Base-by-base conservation (phyloP, 73 alveolate species). In the Tetrahymena borealis region DNA sequence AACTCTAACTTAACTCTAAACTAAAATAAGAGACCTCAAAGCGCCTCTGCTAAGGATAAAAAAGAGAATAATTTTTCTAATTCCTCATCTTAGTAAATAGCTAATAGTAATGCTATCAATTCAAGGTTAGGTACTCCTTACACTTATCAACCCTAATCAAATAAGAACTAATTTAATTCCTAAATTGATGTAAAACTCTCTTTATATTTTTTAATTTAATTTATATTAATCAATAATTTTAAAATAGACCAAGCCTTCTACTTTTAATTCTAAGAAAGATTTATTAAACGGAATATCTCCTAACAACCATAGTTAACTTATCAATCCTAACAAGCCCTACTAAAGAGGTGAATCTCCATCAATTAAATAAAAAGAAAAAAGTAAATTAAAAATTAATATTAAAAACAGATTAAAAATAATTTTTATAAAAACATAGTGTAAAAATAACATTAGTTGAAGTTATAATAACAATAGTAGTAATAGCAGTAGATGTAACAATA, bases 331-430 rank as follows among this genome's bases (percentile, higher is more conserved):
- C 10, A 60, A 60, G 16, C 85, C 85, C 35, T 60, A 60, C 15
- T 60, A 60, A 60, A 60, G 85, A 60, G 85, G 85, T n/a, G 85
- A 60, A 60, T 60, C 85, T 60, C 85, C 85, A 24, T 60, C 85
- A 18, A 60, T 60, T 60, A 60, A 60, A 60, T 60, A 60, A 60
- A 60, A 60, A 60, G 85, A 60, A 60, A 60, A 60, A 60, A 60
- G 85, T 60, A 60, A 15, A 4, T 3, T 60, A 39, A 39, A 39
- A 5, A 3, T 60, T 42, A 3, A 18, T 60, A 7, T 24, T n/a
- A 60, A 60, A 60, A 60, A 15, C n/a, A 0, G 9, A 9, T 10
- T 60, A n/a, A 60, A 10, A 60, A 15, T 60, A 7, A 43, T 2
- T 60, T 60, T 60, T n/a, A 41, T 5, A 60, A 4, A 60, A 60